Evolutionary conservation across 768 basidiomycete genomes (phyloP), one percentile per base, ranked within the genome.

Genomic region (Cubamyces sp.): DNA sequence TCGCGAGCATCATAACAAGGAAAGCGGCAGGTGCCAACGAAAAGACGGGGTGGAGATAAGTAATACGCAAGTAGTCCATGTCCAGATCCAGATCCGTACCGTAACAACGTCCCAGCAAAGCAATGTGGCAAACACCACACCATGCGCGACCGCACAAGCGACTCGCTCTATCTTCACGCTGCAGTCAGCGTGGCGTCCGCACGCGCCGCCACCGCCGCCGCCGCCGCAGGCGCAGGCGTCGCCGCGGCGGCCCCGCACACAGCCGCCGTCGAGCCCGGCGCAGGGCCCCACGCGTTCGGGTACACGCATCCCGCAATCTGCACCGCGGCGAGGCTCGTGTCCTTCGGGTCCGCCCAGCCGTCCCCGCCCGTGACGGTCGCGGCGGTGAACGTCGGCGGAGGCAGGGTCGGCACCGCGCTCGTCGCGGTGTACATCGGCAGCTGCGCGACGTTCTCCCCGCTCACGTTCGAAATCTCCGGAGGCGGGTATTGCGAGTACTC

Each of bases 361-460:
- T 80, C 82, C 1, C 76, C 71, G 56, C 73, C 76, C 34, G 71
- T 71, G 14, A 60, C 74, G 2, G 76, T 70, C 26, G 76, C 73
- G 3, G 67, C 70, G 4, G 84, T 82, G 74, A 84, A 82, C 0
- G 82, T 83, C 7, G 82, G 79, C 8, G 79, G 78, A 15, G 85
- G 80, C 37, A 91, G 75, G 0, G 87, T 88, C 61, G 81, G 76
- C 48, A 86, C 74, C 3, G 82, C 67, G 14, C 81, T 84, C 5
- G 87, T 89, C 28, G 79, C 78, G 6, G 88, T 90, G 69, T 89
- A 90, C 39, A 85, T 85, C 8, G 88, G 87, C 30, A 90, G 71
- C 28, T 82, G 67, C 30, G 70, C 64, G 42, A 73, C 71, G 62
- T 78, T 78, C 26, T 73, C 68, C 1, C 70, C 73, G 14, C 73